phyloP scores from a whole-genome alignment of 768 basidiomycete species.

The Rubroboletus pulcherrimus region DNA sequence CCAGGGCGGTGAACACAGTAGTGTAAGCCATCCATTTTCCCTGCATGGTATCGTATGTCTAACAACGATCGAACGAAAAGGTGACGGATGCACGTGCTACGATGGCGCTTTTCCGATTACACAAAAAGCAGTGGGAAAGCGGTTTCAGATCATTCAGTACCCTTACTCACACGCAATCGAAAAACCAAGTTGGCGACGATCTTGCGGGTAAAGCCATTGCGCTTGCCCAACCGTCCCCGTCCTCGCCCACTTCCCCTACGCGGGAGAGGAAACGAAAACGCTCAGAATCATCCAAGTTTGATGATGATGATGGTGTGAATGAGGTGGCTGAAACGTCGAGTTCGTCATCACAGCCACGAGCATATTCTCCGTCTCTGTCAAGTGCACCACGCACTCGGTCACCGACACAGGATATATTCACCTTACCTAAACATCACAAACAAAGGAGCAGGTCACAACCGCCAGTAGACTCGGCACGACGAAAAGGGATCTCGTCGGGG shows the following conservation, averaged over 20 bases:
- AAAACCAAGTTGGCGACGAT: neutral
- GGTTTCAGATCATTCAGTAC: slow-evolving; percentile 21
- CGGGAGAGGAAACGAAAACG: slow-evolving; percentile 17
- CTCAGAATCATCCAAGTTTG: neutral
- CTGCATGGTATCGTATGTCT: neutral
- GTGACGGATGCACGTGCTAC: slow-evolving; percentile 91
- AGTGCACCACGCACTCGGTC: neutral
- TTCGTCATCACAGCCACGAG: neutral
- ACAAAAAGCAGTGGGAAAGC: slow-evolving; percentile 81
- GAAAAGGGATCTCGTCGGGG: slow-evolving; percentile 64
- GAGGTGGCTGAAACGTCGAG: neutral
- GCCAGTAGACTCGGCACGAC: slow-evolving; percentile 1
- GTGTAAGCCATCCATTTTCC: slow-evolving; percentile 47
- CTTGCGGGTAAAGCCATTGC: neutral
- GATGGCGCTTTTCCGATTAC: slow-evolving; percentile 87
- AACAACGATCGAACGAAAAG: slow-evolving; percentile 36
- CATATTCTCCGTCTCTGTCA: neutral
- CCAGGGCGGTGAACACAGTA: slow-evolving; percentile 86
- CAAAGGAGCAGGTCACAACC: neutral
- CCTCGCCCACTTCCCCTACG: neutral
- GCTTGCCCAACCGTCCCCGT: neutral
- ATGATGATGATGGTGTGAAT: neutral
- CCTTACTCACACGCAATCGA: neutral
- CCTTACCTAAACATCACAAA: neutral
- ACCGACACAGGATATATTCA: neutral